Evolutionary conservation across 306 rosid genomes (phyloP), one percentile per base, ranked within the genome.

Genomic region (Vigna radiata): DNA sequence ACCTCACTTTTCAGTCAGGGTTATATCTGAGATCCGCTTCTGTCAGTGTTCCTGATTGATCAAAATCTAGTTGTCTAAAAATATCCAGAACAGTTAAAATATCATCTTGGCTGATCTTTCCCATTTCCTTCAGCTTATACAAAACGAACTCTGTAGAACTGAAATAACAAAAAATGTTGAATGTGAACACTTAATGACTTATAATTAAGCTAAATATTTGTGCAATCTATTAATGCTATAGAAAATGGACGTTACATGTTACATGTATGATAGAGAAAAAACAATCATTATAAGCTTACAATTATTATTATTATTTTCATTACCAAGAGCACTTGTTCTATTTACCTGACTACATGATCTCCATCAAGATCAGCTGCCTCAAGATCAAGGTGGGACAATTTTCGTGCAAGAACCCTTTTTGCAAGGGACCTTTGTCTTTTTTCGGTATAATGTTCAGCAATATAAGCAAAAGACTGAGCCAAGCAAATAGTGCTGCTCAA

Each of bases 111-210:
- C 44, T 77, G 65, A 91, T 91, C 87, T 88, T 94, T 67, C 88
- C 93, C 97, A 90, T 94, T 85, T 91, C 97, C 89, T 94, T 90
- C 81, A 91, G 86, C 88, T 91, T 90, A 80, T 91, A 90, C 2
- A 94, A 18, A 37, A 85, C 81, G 79, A 91, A 91, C 85, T 93
- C 97, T 21, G 92, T 87, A 69, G 86, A 82, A 79, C 96, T 90
- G 90, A 14, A 23, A 58, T 41, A 23, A 23, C 15, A 31, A 59
- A 71, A 59, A 46, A 13, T 10, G 54, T 14, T 15, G 31, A 78
- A 47, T 39, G 52, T 70, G 25, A 76, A 70, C 21, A 14, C 48
- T 19, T 29, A 8, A 53, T 46, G 59, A 12, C 21, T 25, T 47
- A 41, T 17, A 54, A 25, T 25, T 19, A 19, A 64, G 39, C 64